Conservation (phyloP, 75 land plant species). For the Cryptomeria japonica region DNA sequence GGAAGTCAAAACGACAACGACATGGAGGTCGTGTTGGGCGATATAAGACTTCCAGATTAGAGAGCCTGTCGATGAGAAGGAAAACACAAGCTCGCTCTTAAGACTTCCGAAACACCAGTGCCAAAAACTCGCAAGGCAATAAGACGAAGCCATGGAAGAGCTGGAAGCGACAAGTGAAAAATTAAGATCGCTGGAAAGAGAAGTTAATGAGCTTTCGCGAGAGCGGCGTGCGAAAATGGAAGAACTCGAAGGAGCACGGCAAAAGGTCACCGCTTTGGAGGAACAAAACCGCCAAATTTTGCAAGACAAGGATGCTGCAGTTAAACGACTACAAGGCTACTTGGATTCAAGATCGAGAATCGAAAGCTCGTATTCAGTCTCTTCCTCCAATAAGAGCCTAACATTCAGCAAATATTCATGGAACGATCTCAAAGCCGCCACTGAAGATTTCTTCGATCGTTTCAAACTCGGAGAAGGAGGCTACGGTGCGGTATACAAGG, state of each 20-base stretch:
- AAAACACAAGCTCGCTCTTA: not conserved
- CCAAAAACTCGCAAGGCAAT: not conserved
- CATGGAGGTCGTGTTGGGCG: no score
- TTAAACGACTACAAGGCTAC: not conserved
- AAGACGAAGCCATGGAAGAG: not conserved
- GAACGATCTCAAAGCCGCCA: constrained; percentile 22
- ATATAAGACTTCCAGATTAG: no score
- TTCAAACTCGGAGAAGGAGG: constrained; percentile 49
- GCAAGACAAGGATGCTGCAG: not conserved
- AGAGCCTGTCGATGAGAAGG: no score
- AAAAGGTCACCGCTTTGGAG: not conserved
- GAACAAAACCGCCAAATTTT: not conserved
- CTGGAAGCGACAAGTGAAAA: not conserved
- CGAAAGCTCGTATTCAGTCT: not conserved
- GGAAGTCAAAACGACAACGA: no score
- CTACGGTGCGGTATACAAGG: constrained; percentile 62
- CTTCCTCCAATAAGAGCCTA: not conserved
- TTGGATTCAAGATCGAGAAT: not conserved
- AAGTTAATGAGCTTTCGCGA: not conserved
- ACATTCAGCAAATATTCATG: not conserved
- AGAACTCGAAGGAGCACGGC: not conserved
- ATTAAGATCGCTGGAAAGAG: not conserved
- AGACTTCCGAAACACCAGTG: not conserved
- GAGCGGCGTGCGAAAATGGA: not conserved
- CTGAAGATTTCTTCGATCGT: constrained; percentile 18